A percentile compares a stretch with the other conserved stretches of the same genome.
Evolutionary conservation across 2,329 filamentous ascomycete genomes (phyloP).

Genomic region (Alternaria novae-zelandiae): DNA sequence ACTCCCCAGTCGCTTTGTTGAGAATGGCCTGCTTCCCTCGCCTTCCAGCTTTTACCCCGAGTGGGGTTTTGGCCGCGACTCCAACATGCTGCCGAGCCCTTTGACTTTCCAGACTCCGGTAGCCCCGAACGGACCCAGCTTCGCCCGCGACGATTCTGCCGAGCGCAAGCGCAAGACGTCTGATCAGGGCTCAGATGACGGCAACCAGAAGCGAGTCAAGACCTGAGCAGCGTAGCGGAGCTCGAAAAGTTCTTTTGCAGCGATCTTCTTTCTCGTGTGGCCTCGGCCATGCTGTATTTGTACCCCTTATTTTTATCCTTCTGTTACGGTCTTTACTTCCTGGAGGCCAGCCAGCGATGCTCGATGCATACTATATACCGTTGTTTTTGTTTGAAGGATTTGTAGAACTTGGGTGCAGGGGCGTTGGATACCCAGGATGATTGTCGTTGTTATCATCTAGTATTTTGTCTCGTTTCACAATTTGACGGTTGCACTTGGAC

Average conservation of each 20-base stretch:
- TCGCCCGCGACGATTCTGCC: conserved; percentile 51
- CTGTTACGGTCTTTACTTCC: conserved; percentile 8
- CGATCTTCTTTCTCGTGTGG: neutral
- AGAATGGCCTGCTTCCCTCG: conserved; percentile 84
- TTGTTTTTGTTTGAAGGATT: conserved; percentile 1
- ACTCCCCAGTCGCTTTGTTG: conserved; percentile 88
- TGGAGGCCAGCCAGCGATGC: conserved; percentile 11
- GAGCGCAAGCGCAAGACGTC: conserved; percentile 51
- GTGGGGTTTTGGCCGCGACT: conserved; percentile 81
- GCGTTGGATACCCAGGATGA: conserved; percentile 40
- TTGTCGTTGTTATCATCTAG: conserved; percentile 5
- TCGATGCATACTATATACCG: conserved; percentile 8
- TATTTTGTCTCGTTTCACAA: conserved; percentile 20
- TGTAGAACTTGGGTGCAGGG: conserved; percentile 20
- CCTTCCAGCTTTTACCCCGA: conserved; percentile 92
- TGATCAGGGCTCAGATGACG: conserved; percentile 47
- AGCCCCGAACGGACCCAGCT: conserved; percentile 52
- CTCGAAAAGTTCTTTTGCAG: neutral
- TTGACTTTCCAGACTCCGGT: conserved; percentile 88
- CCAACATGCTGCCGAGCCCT: conserved; percentile 88
- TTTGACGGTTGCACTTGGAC: conserved; percentile 13
- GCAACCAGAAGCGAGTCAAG: conserved; percentile 47
- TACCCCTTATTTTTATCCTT: conserved; percentile 11
- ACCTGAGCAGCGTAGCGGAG: conserved; percentile 23
- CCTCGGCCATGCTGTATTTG: conserved; percentile 11